A percentile compares a stretch with the other conserved stretches of the same genome.
These are phyloP conservation scores for Amaranthus cruentus DNA, from an alignment of 148 eudicot genomes.

Conservation along the genomic window DNA sequence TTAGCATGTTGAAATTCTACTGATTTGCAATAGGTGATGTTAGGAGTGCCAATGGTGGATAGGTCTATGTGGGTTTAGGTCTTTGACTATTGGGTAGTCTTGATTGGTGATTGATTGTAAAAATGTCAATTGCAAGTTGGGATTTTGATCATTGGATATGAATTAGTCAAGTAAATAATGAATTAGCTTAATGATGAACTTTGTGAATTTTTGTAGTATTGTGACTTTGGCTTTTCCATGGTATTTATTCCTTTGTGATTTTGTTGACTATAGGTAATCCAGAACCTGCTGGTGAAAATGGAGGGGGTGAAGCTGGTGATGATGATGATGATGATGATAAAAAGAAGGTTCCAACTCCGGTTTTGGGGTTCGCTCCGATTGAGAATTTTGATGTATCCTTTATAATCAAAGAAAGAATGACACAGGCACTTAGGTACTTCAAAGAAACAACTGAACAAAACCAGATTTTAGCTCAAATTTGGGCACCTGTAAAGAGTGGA, in stretches of 20 bases:
- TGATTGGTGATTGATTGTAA: background rate
- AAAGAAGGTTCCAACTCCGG: constrained; percentile 41
- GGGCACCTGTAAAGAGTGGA: constrained; percentile 84
- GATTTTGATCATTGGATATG: background rate
- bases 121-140: background rate
- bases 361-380: constrained; percentile 33
- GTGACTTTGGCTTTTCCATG: background rate
- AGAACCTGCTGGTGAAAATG: constrained; percentile 32
- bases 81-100: constrained; percentile 20
- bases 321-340: constrained; percentile 37
- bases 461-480: constrained; percentile 83
- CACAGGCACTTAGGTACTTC: constrained; percentile 70
- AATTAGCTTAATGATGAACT: background rate
- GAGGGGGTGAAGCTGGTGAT: background rate
- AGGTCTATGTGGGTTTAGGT: constrained; percentile 15
- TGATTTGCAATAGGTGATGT: background rate
- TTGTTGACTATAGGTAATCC: constrained; percentile 31
- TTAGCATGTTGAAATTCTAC: background rate
- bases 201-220: background rate
- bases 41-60: constrained; percentile 10
- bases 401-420: constrained; percentile 76
- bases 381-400: constrained; percentile 45
- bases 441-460: constrained; percentile 73
- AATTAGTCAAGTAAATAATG: background rate
- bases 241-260: background rate